Percentiles rank a stretch among this genome's conserved stretches.
These are phyloP conservation scores for Aphanomyces invadans DNA, from an alignment of 352 stramenopile species.

Conservation along the genomic window DNA sequence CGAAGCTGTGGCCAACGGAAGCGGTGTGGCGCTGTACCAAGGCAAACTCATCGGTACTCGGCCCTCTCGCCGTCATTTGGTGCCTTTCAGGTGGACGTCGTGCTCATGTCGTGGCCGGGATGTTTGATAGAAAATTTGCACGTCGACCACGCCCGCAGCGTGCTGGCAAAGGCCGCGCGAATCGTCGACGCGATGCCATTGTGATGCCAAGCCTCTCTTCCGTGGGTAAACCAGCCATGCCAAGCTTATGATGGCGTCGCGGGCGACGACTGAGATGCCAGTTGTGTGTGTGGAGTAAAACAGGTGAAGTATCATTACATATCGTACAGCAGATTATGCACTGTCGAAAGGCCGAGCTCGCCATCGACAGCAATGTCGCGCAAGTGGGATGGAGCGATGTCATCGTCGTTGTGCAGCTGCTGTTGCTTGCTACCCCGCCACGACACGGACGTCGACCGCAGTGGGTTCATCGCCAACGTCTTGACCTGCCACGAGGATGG, in stretches of 20 bases:
- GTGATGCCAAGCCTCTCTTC: no score
- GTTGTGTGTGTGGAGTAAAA: no score
- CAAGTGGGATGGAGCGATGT: no score
- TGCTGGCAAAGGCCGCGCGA: conserved; percentile 28
- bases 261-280: no score
- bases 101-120: no score
- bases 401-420: no score
- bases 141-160: conserved; percentile 28
- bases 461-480: not conserved
- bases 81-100: no score
- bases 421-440: not conserved
- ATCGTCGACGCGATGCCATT: no score
- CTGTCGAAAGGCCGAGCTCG: not conserved
- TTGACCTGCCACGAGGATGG: not conserved
- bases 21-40: conserved; percentile 14
- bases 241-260: no score
- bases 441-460: not conserved
- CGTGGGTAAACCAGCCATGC: no score
- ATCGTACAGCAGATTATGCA: not conserved
- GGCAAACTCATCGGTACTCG: conserved; percentile 26
- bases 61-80: no score
- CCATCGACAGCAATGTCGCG: no score
- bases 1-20: conserved; percentile 1
- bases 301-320: not conserved
- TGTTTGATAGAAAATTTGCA: conserved; percentile 32